Evolutionary conservation across 1,139 yeast genomes (phyloP).

Genomic region (Kluyveromyces sp.): DNA sequence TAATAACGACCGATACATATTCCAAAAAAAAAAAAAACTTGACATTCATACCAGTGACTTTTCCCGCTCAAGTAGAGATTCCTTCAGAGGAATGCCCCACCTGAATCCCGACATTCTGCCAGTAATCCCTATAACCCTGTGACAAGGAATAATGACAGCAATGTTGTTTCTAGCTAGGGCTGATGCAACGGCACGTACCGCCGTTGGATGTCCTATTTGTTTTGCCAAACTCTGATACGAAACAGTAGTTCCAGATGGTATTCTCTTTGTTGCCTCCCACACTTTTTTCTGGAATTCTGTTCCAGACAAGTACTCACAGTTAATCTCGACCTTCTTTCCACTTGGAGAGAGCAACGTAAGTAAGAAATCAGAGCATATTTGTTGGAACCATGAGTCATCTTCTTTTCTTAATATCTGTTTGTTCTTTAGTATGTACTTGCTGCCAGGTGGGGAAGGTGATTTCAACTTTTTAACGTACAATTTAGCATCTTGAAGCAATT

Average conservation of each 20-base stretch:
- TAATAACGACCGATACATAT: too few species aligned
- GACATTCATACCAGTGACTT: neutral
- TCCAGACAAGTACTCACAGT: slow-evolving; percentile 21
- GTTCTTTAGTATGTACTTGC: neutral
- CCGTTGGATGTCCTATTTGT: slow-evolving; percentile 15
- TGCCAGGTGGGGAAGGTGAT: neutral
- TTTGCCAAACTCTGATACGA: slow-evolving; percentile 20
- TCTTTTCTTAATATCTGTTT: neutral
- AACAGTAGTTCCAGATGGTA: slow-evolving; percentile 15
- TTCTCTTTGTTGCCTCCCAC: slow-evolving; percentile 18
- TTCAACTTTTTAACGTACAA: neutral
- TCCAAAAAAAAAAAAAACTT: neutral
- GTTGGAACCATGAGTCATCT: neutral
- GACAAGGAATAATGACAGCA: slow-evolving; percentile 25
- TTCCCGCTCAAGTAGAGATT: slow-evolving; percentile 12
- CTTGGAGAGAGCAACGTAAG: neutral
- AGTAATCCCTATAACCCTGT: slow-evolving; percentile 18
- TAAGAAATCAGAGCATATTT: neutral
- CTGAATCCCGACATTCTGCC: slow-evolving; percentile 19
- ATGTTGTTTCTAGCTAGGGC: slow-evolving; percentile 23
- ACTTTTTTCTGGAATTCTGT: slow-evolving; percentile 23
- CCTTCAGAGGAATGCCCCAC: slow-evolving; percentile 20
- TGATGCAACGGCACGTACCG: slow-evolving; percentile 23
- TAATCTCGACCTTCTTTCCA: neutral
- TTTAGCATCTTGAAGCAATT: slow-evolving; percentile 1